A percentile compares a stretch with the other conserved stretches of the same genome.
Evolutionary conservation across 1,284 basidiomycete species (phyloP).

Genomic region (Apiotrichum porosum): DNA sequence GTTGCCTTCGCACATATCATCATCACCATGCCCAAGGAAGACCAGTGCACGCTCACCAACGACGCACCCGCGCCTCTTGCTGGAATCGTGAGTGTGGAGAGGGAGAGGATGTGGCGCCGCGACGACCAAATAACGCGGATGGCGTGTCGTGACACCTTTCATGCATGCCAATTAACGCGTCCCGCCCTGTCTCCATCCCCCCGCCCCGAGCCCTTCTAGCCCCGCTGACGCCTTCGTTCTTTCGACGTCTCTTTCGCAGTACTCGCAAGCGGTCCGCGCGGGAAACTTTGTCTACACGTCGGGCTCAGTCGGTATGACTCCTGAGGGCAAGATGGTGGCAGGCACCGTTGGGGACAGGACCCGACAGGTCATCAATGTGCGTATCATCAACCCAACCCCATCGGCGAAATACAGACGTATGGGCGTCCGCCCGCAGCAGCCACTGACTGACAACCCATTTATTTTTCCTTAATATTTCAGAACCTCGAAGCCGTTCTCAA

Average conservation of each 20-base stretch:
- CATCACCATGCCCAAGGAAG: slow-evolving; percentile 21
- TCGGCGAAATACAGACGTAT: no score
- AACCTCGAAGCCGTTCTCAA: slow-evolving; percentile 41
- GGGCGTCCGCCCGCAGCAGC: no score
- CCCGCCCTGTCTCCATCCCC: background rate
- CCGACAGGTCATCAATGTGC: slow-evolving; percentile 35
- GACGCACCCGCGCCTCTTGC: slow-evolving; percentile 39
- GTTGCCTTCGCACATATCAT: background rate
- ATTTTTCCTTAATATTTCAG: no score
- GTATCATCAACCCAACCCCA: no score
- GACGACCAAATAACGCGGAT: no score
- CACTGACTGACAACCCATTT: no score
- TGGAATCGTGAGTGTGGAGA: slow-evolving; percentile 29
- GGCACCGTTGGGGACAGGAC: slow-evolving; percentile 42
- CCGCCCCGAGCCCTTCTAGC: no score
- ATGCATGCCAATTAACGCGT: no score
- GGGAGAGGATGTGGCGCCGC: no score
- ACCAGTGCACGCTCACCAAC: slow-evolving; percentile 31
- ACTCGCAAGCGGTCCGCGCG: slow-evolving; percentile 42
- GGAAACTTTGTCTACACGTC: slow-evolving; percentile 39
- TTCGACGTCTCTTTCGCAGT: no score
- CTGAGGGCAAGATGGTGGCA: slow-evolving; percentile 39
- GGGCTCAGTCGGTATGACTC: slow-evolving; percentile 41
- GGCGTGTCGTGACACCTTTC: no score
- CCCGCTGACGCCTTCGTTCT: no score